A percentile compares a stretch with the other conserved stretches of the same genome.
These are phyloP conservation scores for Colletotrichum sp. DNA, from an alignment of 2,329 filamentous ascomycete genomes.

Conservation along the genomic window DNA sequence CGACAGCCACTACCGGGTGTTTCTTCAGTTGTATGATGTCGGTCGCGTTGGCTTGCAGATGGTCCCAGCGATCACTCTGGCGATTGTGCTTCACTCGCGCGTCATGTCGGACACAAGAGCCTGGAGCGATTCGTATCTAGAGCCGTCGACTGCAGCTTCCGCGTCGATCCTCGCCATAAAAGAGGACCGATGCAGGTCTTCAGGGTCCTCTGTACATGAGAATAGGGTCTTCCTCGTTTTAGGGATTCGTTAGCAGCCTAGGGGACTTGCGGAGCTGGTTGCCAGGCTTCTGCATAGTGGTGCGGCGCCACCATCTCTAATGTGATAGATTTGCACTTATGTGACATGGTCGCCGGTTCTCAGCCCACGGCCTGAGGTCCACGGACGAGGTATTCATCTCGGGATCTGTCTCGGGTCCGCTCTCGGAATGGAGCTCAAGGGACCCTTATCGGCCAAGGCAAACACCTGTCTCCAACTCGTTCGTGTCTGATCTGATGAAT, in stretches of 20 bases:
- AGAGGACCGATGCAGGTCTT: not conserved
- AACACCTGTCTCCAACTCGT: not conserved
- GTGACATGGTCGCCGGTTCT: not conserved
- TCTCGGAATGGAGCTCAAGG: not conserved
- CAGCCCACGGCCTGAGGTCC: not conserved
- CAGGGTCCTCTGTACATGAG: slow-evolving; percentile 9
- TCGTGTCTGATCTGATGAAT: not conserved
- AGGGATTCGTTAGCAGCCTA: not conserved
- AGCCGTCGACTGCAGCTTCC: not conserved
- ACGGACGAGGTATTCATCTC: not conserved
- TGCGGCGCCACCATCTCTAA: not conserved
- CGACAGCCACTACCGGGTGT: not conserved
- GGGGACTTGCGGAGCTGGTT: not conserved
- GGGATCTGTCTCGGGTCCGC: not conserved
- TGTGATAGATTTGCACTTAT: not conserved
- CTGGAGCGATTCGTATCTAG: not conserved
- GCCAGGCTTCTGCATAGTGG: not conserved
- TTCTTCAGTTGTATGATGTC: not conserved
- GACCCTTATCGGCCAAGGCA: not conserved
- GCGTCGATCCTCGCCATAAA: not conserved
- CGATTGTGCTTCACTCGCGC: not conserved
- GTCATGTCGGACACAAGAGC: not conserved
- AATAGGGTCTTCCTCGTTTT: not conserved
- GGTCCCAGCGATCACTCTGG: not conserved
- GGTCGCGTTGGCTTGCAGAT: not conserved